Evolutionary conservation across 1,284 basidiomycete species (phyloP).

Genomic region (Ceratobasidium sp.): DNA sequence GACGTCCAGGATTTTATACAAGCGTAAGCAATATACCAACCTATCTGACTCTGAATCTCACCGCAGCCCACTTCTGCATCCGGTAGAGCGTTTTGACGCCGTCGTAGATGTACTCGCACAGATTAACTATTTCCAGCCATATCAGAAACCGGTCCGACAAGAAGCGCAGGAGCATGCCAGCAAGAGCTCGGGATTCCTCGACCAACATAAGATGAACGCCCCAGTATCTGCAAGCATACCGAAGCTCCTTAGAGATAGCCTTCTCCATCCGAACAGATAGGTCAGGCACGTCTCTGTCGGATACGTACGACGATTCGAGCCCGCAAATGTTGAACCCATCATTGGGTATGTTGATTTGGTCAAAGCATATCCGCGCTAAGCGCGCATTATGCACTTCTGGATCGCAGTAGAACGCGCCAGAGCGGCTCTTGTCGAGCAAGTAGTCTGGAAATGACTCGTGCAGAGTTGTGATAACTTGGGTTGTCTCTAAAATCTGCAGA

Average conservation of each 20-base stretch:
- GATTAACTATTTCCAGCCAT: conserved; percentile 29
- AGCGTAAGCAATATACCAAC: not conserved
- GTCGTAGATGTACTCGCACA: not conserved
- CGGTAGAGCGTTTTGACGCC: not conserved
- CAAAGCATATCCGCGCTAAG: not conserved
- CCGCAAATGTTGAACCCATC: not conserved
- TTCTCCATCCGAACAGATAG: not conserved
- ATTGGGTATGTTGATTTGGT: not conserved
- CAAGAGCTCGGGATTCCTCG: not conserved
- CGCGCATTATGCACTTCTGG: not conserved
- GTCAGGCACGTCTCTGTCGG: not conserved
- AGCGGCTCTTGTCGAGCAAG: not conserved
- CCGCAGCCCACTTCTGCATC: not conserved
- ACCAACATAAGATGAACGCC: not conserved
- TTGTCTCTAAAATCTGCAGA: not conserved
- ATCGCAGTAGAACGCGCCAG: not conserved
- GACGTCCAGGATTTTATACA: not conserved
- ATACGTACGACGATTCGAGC: not conserved
- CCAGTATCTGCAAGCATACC: not conserved
- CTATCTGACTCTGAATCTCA: not conserved
- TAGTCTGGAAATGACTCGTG: conserved; percentile 24
- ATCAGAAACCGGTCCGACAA: not conserved
- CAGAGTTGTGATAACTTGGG: not conserved
- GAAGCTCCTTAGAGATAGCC: not conserved
- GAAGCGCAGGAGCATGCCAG: not conserved